Evolutionary conservation across 1,284 basidiomycete genomes (phyloP).

Genomic region (Cutaneotrichosporon sp.): DNA sequence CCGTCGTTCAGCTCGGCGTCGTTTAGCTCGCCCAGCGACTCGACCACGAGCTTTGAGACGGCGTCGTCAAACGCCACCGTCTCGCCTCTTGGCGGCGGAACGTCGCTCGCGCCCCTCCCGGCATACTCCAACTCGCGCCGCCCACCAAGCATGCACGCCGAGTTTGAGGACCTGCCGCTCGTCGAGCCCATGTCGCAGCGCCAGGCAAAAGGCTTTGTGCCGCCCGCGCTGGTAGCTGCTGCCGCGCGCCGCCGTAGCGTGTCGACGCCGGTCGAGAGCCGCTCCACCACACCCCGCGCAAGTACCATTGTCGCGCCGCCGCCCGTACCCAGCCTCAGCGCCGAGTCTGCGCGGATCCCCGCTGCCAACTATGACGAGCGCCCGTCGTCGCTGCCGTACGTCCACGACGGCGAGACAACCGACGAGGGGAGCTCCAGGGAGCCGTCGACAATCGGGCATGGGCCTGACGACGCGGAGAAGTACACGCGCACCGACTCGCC

Average conservation of each 20-base stretch:
- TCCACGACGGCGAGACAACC: too few relatives aligned
- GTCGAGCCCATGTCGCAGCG: background rate
- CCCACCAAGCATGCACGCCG: background rate
- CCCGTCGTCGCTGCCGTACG: too few relatives aligned
- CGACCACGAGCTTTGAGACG: slow-evolving; percentile 6
- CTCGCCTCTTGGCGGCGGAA: background rate
- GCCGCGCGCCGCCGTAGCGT: background rate
- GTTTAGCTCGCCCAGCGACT: background rate
- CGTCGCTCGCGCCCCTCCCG: background rate
- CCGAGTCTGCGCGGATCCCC: background rate
- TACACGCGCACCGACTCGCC: background rate
- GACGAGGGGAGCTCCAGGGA: background rate
- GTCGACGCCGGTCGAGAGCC: background rate
- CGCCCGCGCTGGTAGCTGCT: background rate
- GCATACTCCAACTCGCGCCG: background rate
- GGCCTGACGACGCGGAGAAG: background rate
- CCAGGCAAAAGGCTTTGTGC: background rate
- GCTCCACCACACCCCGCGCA: background rate
- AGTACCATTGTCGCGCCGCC: too few relatives aligned
- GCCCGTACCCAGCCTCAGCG: background rate
- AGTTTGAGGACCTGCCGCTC: background rate
- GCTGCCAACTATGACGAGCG: background rate
- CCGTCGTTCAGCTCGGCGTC: slow-evolving; percentile 1
- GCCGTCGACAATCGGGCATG: background rate
- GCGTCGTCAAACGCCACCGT: slow-evolving; percentile 3